Conservation (phyloP, 257 asterid genomes). For the Fraxinus cuspidata region DNA sequence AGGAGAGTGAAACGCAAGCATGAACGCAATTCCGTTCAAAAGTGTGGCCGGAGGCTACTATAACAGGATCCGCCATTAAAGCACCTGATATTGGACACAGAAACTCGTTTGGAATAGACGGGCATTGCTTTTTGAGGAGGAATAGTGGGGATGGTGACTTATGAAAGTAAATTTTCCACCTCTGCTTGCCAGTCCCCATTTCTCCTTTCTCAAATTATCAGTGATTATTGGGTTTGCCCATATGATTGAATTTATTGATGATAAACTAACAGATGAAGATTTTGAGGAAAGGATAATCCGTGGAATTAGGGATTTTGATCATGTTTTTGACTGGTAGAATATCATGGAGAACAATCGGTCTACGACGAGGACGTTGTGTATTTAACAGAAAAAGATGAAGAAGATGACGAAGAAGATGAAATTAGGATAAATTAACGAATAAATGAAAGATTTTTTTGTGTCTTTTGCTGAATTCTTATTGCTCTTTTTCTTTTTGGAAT, state of each 20-base stretch:
- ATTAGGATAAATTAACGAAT: background rate
- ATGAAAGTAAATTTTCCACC: constrained; percentile 70
- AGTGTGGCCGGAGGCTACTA: constrained; percentile 83
- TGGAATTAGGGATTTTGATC: background rate
- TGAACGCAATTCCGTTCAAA: constrained; percentile 78
- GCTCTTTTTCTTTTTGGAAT: background rate
- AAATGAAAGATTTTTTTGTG: no score
- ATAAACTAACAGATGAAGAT: background rate
- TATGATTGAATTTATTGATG: background rate
- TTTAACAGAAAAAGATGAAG: background rate
- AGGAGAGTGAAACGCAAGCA: constrained; percentile 74
- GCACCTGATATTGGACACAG: constrained; percentile 68
- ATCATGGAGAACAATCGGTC: background rate
- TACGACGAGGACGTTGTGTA: background rate
- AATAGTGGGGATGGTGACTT: constrained; percentile 36
- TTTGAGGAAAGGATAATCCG: background rate
- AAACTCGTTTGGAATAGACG: constrained; percentile 56
- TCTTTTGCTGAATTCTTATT: background rate
- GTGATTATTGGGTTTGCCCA: background rate
- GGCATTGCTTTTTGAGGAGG: constrained; percentile 26
- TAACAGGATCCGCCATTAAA: constrained; percentile 90
- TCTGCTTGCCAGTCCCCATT: constrained; percentile 55
- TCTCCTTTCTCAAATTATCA: background rate
- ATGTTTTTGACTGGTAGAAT: background rate
- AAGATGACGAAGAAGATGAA: background rate